Evolutionary conservation across 169 alveolate genomes (phyloP).

Genomic region (Eimeria necatrix): DNA sequence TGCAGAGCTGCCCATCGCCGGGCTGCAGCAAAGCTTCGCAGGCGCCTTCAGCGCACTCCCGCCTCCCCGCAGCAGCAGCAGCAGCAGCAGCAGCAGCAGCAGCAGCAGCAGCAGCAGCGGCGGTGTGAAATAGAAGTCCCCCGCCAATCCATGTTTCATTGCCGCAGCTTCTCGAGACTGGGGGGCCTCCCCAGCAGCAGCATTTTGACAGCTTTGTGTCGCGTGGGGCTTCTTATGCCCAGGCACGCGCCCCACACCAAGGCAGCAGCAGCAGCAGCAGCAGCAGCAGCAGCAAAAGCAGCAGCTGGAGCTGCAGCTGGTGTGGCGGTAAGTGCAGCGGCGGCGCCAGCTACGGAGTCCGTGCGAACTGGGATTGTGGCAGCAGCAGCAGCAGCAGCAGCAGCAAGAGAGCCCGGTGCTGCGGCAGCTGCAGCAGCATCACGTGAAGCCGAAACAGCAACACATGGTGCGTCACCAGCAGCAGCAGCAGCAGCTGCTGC

Average conservation of each 20-base stretch:
- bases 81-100: conserved; percentile 49
- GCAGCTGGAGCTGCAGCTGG: background rate
- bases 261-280: conserved; percentile 50
- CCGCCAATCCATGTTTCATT: conserved; percentile 14
- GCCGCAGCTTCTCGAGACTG: conserved; percentile 27
- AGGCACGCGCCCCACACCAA: background rate
- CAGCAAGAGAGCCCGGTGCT: background rate
- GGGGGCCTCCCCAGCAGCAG: conserved; percentile 42
- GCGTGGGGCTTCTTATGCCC: background rate
- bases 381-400: background rate
- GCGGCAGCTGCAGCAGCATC: background rate
- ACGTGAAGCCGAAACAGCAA: background rate
- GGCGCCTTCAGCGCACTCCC: background rate
- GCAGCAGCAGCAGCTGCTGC: background rate
- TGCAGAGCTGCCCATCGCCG: conserved; percentile 40
- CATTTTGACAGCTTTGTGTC: background rate
- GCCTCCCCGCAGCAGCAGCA: conserved; percentile 16
- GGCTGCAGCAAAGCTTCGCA: conserved; percentile 27
- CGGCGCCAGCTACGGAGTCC: background rate
- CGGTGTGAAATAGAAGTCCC: conserved; percentile 33
- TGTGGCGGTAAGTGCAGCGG: background rate
- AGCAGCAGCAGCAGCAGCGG: background rate
- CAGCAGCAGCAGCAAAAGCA: conserved; percentile 15
- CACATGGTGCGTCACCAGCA: background rate
- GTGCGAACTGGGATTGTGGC: background rate